Evolutionary conservation across 805 yeast species (phyloP), one percentile per base, ranked within the genome.

Genomic region (Zygosaccharomyces rouxii): DNA sequence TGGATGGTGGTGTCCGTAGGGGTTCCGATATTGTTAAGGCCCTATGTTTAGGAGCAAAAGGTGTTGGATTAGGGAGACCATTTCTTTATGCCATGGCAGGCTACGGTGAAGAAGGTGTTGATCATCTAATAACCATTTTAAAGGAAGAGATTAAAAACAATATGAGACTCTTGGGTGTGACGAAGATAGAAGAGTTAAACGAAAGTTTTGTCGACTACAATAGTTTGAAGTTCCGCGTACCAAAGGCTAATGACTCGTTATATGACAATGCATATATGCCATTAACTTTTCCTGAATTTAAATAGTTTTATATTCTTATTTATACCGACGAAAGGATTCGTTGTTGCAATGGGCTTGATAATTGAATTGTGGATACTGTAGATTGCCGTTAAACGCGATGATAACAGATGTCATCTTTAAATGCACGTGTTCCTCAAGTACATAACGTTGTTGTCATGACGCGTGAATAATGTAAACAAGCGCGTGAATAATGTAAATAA

Each of bases 11-110:
- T 31, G 73, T 86, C 23, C 74, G 89, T 52, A 74, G 92, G 57
- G 94, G 86, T 9, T 78, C 89, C 3, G 95, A 86, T 60, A 68
- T 86, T n/a, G 56, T 86, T 43, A 86, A 86, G 59, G 92, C 94
- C 0, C 63, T 86, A 11, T 81, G 87, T 49, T 71, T 86, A 3
- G 95, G 94, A 7, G 94, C 92, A 25, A 79, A 75, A 50, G 88
- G 86, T 3, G 80, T 77, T 3, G 94, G 94, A 0, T 65, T 86
- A 35, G 90, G 94, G 4, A 73, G 92, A 48, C 88, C 90, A 2
- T 82, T 86, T 64, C 63, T 85, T 29, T 86, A 83, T 60, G 89
- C 89, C 33, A 79, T 84, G 81, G 75, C 86, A n/a, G 75, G 87
- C 1, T 87, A 86, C 54, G 95, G 95, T 9, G 88, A 79, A 56